These are phyloP conservation scores for Fomes fomentarius DNA, from an alignment of 1,284 basidiomycete genomes.

Conservation along the genomic window DNA sequence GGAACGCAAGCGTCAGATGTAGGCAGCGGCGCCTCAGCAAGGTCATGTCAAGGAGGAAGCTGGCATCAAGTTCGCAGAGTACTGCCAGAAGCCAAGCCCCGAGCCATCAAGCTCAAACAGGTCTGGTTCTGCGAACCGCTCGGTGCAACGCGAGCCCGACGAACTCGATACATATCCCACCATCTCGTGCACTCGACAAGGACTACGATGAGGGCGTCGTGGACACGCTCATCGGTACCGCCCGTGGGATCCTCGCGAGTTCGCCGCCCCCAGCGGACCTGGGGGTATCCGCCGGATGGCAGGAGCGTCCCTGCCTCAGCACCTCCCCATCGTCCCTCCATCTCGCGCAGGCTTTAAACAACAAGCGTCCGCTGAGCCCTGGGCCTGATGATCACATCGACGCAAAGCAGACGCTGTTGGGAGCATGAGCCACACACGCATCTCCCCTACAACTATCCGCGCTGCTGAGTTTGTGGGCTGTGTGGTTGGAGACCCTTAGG, in stretches of 20 bases:
- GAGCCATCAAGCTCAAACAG: slow-evolving; percentile 66
- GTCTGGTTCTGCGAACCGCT: slow-evolving; percentile 56
- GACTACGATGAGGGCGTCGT: slow-evolving; percentile 82
- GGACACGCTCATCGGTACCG: slow-evolving; percentile 65
- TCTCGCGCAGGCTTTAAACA: slow-evolving; percentile 31
- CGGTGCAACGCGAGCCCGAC: slow-evolving; percentile 70
- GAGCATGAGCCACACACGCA: slow-evolving; percentile 49
- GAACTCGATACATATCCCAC: slow-evolving; percentile 56
- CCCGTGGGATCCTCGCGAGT: slow-evolving; percentile 28
- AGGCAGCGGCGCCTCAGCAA: slow-evolving; percentile 31
- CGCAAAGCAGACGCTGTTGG: slow-evolving; percentile 65
- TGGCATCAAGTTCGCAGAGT: slow-evolving; percentile 44
- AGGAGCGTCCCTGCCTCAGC: slow-evolving; percentile 25
- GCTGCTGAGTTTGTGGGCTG: no score
- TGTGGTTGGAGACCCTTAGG: no score
- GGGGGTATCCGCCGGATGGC: slow-evolving; percentile 17
- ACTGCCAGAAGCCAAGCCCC: slow-evolving; percentile 46
- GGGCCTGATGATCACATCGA: slow-evolving; percentile 57
- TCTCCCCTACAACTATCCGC: no score
- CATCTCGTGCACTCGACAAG: slow-evolving; percentile 72
- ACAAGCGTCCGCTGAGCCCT: slow-evolving; percentile 70
- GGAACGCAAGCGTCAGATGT: slow-evolving; percentile 46
- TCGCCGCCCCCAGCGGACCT: slow-evolving; percentile 23
- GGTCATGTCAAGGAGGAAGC: slow-evolving; percentile 44
- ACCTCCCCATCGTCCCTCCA: slow-evolving; percentile 27